Conservation (phyloP, 768 basidiomycete species). For the Termitomyces sp. region DNA sequence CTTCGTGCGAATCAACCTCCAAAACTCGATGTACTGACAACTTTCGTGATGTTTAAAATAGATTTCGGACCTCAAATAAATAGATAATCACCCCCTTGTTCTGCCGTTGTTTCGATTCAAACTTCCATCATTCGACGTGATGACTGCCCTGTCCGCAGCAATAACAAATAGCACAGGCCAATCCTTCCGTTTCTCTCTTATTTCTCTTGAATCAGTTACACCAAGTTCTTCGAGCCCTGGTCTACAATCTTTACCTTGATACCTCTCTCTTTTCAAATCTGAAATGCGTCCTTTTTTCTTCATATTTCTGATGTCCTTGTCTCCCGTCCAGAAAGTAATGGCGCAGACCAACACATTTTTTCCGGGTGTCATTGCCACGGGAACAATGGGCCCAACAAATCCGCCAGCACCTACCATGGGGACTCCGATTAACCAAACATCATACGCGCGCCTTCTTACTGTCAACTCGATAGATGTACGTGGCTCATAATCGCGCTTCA, state of each 20-base stretch:
- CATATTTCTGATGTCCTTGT: conserved; percentile 6
- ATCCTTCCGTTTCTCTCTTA: background rate
- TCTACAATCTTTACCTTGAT: background rate
- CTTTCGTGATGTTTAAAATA: background rate
- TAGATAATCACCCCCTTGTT: background rate
- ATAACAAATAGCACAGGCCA: background rate
- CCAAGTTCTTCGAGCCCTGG: background rate
- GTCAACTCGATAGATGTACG: conserved; percentile 38
- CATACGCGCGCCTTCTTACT: conserved; percentile 34
- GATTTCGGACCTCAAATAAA: background rate
- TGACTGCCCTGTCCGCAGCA: conserved; percentile 1
- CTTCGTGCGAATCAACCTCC: background rate
- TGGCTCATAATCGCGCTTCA: background rate
- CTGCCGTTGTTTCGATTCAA: background rate
- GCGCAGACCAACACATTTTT: conserved; percentile 16
- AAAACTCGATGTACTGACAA: no score
- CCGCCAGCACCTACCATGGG: conserved; percentile 35
- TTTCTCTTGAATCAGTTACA: background rate
- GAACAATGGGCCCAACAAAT: conserved; percentile 37
- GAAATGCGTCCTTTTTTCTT: conserved; percentile 12
- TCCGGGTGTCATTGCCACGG: conserved; percentile 38
- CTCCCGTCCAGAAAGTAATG: conserved; percentile 7
- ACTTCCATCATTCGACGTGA: background rate
- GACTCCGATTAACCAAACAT: conserved; percentile 39
- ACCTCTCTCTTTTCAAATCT: background rate